Percentiles rank a stretch among this genome's conserved stretches.
Conservation (phyloP, 2,329 filamentous ascomycete genomes). For the Aphanoascus verrucosus region DNA sequence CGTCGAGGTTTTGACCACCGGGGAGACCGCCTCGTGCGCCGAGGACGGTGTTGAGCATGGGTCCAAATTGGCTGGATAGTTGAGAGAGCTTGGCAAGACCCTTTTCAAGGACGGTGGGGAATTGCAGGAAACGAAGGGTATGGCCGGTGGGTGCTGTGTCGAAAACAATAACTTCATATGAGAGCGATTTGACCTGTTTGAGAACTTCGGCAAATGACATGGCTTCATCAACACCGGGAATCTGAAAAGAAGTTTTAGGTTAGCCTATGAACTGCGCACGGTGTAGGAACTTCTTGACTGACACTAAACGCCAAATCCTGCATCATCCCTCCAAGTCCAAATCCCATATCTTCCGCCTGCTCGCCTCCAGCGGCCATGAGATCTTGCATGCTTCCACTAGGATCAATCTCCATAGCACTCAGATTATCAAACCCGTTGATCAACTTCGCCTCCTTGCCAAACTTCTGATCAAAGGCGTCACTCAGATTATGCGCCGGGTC, state of each 20-base stretch:
- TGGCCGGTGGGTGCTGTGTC: constrained; percentile 96
- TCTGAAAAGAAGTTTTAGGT: constrained; percentile 42
- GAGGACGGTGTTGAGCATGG: constrained; percentile 87
- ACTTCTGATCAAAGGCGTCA: constrained; percentile 97
- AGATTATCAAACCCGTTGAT: constrained; percentile 87
- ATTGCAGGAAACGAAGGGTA: constrained; percentile 96
- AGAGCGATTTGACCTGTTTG: constrained; percentile 97
- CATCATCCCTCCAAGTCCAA: constrained; percentile 87
- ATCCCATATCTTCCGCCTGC: constrained; percentile 51
- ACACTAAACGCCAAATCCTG: constrained; percentile 95
- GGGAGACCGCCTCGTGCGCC: constrained; percentile 67
- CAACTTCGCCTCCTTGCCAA: constrained; percentile 92
- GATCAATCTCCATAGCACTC: constrained; percentile 98
- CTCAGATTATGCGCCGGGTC: constrained; percentile 97
- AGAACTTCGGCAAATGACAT: constrained; percentile 99
- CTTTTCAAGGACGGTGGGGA: constrained; percentile 95
- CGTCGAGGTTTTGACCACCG: constrained; percentile 83
- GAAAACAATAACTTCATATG: constrained; percentile 98
- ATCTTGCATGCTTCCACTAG: constrained; percentile 95
- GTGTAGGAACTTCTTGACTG: constrained; percentile 29
- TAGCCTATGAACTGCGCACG: background rate
- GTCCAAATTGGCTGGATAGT: constrained; percentile 86
- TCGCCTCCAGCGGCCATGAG: constrained; percentile 67
- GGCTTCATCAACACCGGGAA: constrained; percentile 95
- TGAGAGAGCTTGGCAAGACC: constrained; percentile 94